Percentiles rank a stretch among this genome's conserved stretches.
These are phyloP conservation scores for Verticillium albo-atrum DNA, from an alignment of 2,329 filamentous ascomycete genomes.

Conservation along the genomic window DNA sequence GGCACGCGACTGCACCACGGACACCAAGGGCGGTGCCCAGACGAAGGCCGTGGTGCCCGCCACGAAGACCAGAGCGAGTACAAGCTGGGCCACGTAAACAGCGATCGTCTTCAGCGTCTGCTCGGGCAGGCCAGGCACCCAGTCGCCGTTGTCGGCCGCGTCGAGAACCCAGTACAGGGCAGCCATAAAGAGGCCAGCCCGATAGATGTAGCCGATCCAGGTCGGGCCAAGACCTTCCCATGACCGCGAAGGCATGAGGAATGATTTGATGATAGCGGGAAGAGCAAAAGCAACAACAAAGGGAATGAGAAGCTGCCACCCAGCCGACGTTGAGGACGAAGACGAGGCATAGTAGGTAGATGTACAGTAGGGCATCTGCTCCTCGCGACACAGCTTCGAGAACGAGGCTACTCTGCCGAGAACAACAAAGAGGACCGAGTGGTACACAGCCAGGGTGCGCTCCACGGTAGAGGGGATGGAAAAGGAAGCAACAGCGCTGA, in stretches of 20 bases:
- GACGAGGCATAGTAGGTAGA: conserved; percentile 94
- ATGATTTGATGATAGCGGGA: conserved; percentile 72
- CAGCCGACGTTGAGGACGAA: conserved; percentile 85
- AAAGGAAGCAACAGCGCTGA: conserved; percentile 70
- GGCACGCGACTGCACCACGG: conserved; percentile 54
- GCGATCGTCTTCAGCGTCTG: conserved; percentile 67
- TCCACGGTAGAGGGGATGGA: conserved; percentile 64
- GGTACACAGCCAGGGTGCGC: conserved; percentile 73
- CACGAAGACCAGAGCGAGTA: conserved; percentile 74
- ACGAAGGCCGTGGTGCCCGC: conserved; percentile 82
- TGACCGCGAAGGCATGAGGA: conserved; percentile 75
- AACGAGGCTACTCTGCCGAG: conserved; percentile 78
- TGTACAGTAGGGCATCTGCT: conserved; percentile 95
- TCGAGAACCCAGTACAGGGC: conserved; percentile 87
- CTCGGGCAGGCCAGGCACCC: conserved; percentile 60
- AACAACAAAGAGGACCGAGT: conserved; percentile 77
- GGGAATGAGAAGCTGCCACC: conserved; percentile 82
- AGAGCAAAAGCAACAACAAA: conserved; percentile 68
- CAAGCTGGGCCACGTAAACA: conserved; percentile 73
- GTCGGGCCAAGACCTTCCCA: conserved; percentile 81
- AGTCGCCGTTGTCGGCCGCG: conserved; percentile 79
- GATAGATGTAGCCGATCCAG: conserved; percentile 80
- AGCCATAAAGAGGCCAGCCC: conserved; percentile 68
- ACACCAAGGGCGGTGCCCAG: conserved; percentile 81
- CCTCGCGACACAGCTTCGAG: conserved; percentile 90